Evolutionary conservation across 1,284 basidiomycete species (phyloP), one percentile per base, ranked within the genome.

Genomic region (Boletus calvinii): DNA sequence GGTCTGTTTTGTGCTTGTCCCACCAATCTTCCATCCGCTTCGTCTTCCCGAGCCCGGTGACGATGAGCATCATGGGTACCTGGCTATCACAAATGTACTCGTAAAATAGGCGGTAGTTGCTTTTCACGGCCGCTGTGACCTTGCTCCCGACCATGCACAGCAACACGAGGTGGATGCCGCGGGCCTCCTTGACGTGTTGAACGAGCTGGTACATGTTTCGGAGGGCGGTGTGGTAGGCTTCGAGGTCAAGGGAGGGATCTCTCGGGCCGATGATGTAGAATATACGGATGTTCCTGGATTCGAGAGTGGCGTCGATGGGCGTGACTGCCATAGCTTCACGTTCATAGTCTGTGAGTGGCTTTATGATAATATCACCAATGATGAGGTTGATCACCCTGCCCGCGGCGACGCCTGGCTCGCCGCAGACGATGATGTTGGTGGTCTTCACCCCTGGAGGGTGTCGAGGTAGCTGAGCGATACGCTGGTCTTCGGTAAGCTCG

Each of bases 11-110:
- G 53, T 69, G 60, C 32, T 7, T 45, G 18, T 66, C 64, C 64
- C 64, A 70, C 64, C 65, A 67, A 10, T 50, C 55, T 3, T 71
- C 65, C 66, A 66, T 69, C 37, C 60, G 52, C 6, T 32, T 35
- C 15, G 52, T 56, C 39, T 56, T 53, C 17, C 68, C 65, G 4
- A 71, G 66, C 13, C 61, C 63, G 4, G 66, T 71, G 10, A 68
- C 37, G 15, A 67, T 41, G 35, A 71, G 56, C 22, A 64, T 57
- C 40, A 48, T 50, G 0, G 63, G 68, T 0, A 71, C 65, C n/a
- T 46, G 6, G 11, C 29, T 4, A 8, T 38, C 18, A 46, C 68
- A 67, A 2, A 67, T 22, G 30, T 36, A 38, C 9, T 65, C 55
- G 17, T 38, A 18, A 22, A 71, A 67, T 0, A 71, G 17, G 7